A percentile compares a stretch with the other conserved stretches of the same genome.
Conservation (phyloP, 352 stramenopile species). For the Pythium myriotylum region DNA sequence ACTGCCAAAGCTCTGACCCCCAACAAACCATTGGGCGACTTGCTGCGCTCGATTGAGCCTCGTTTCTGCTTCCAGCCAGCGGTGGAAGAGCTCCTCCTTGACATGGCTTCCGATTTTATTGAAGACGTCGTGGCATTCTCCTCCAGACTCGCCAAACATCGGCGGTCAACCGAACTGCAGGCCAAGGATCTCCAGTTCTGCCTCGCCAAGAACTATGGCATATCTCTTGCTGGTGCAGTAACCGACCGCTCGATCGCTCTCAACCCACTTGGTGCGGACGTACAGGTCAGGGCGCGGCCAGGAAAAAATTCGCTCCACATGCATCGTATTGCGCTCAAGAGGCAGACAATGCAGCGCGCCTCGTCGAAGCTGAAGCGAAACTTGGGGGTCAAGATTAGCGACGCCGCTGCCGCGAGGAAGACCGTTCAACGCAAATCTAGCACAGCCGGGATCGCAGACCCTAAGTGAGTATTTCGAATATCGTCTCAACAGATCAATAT, state of each 20-base stretch:
- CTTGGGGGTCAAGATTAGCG: conserved; percentile 38
- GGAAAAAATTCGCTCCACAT: conserved; percentile 83
- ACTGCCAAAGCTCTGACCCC: conserved; percentile 51
- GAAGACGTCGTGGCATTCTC: conserved; percentile 76
- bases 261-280: conserved; percentile 57
- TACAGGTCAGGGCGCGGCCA: conserved; percentile 56
- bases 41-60: conserved; percentile 70
- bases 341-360: conserved; percentile 61
- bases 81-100: conserved; percentile 80
- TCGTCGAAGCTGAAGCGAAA: conserved; percentile 57
- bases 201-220: conserved; percentile 85
- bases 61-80: conserved; percentile 77
- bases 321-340: conserved; percentile 80
- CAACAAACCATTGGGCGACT: conserved; percentile 65
- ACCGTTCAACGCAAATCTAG: conserved; percentile 56
- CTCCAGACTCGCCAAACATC: conserved; percentile 67
- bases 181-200: conserved; percentile 80
- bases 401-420: conserved; percentile 35
- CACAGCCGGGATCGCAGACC: conserved; percentile 36
- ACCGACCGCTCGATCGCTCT: conserved; percentile 19
- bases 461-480: conserved; percentile 11
- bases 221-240: conserved; percentile 59
- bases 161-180: conserved; percentile 72
- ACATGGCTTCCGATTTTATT: conserved; percentile 85
- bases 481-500: conserved; percentile 1